Evolutionary conservation across 2,329 filamentous ascomycete genomes (phyloP), one percentile per base, ranked within the genome.

Genomic region (Ceratocystis ficicola): DNA sequence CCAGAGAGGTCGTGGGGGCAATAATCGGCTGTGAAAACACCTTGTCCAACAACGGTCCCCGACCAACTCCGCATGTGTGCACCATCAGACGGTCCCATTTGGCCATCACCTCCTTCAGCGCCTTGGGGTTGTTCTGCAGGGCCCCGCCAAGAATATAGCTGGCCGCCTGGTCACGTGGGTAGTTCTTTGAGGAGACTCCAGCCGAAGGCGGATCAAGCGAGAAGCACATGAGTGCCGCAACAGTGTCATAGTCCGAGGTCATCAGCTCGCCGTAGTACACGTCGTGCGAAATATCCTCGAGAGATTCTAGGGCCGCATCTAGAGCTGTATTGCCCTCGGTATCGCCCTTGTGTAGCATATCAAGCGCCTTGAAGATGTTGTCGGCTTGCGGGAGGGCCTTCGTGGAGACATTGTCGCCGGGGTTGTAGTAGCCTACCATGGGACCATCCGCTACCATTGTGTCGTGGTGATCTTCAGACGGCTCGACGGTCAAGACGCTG

Each of bases 251-350:
- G 69, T 86, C 81, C 71, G 84, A 81, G 25, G 80, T 77, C 67
- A 87, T 79, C 72, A 86, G 82, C 20, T 85, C 76, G 8, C 86
- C 86, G 73, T 87, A 88, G 75, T 86, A 88, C 69, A 87, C 83
- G 73, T 87, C 86, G 73, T 88, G 85, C 0, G 85, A 81, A 32
- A 87, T 75, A 5, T 88, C 85, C 68, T 81, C 78, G n/a, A 88
- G 78, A 44, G 77, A 77, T 44, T 81, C 78, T 6, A 88, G 77
- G 0, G 82, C 81, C 10, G 75, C 75, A 50, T 81, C 78, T 15
- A 83, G 75, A 2, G 72, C 73, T 64, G 74, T 69, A 17, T 73
- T 72, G 50, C 70, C 69, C 5, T 70, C 70, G 22, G 68, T 70
- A n/a, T 77, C 76, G 60, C 73, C 77, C 70, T 81, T 81, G 62